Conservation (phyloP, 106 monocot species). For the Dioscorea alata region DNA sequence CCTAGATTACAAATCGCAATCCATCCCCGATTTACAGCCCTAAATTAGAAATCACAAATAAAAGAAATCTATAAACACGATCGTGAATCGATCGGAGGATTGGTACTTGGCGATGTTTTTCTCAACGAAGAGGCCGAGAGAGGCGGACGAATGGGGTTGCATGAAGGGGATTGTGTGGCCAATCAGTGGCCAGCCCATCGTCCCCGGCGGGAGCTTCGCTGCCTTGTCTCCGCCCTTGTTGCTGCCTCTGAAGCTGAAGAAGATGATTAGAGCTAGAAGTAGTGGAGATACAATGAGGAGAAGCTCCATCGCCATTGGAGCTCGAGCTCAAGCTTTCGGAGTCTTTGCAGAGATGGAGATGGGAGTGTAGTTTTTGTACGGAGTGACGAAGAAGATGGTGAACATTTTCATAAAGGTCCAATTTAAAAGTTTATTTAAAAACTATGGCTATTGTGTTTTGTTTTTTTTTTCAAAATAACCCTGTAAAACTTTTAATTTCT, state of each 20-base stretch:
- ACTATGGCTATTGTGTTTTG: too few relatives aligned
- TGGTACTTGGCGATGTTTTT: slow-evolving; percentile 14
- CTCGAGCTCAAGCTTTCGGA: too few relatives aligned
- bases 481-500: too few relatives aligned
- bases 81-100: not conserved
- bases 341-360: too few relatives aligned
- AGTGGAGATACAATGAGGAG: slow-evolving; percentile 15
- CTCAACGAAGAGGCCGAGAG: slow-evolving; percentile 21
- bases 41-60: not conserved
- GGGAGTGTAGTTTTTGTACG: too few relatives aligned
- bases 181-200: slow-evolving; percentile 33
- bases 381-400: too few relatives aligned
- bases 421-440: too few relatives aligned
- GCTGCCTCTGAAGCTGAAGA: slow-evolving; percentile 11
- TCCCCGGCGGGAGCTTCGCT: slow-evolving; percentile 27
- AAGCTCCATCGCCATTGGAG: slow-evolving; percentile 22
- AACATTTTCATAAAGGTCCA: too few relatives aligned
- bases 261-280: slow-evolving; percentile 14
- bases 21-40: too few relatives aligned
- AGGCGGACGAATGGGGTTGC: slow-evolving; percentile 29
- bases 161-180: slow-evolving; percentile 38
- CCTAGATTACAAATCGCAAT: not conserved
- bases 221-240: not conserved
- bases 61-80: not conserved
- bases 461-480: too few relatives aligned